These are phyloP conservation scores for Leptomonas pyrrhocoris DNA, from an alignment of 208 protist genomes.

Conservation along the genomic window DNA sequence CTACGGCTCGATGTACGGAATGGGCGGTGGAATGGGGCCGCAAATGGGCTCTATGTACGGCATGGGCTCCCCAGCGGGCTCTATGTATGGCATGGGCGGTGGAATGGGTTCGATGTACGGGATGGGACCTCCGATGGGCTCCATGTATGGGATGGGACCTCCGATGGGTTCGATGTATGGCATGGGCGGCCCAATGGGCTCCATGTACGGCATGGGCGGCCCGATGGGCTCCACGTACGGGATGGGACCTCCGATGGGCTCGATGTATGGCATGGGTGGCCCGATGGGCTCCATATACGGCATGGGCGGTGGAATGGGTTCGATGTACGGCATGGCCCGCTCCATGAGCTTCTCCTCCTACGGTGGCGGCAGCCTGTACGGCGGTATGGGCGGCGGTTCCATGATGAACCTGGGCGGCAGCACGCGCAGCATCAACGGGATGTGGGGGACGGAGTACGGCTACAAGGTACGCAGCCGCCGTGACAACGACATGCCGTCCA, in stretches of 20 bases:
- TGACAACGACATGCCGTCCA: slow-evolving; percentile 17
- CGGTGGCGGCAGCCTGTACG: slow-evolving; percentile 40
- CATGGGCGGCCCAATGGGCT: slow-evolving; percentile 10
- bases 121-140: slow-evolving; percentile 29
- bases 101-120: slow-evolving; percentile 26
- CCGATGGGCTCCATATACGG: slow-evolving; percentile 50
- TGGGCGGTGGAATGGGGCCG: slow-evolving; percentile 9
- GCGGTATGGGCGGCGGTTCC: slow-evolving; percentile 23
- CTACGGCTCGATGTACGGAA: slow-evolving; percentile 24
- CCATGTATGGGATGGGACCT: slow-evolving; percentile 36
- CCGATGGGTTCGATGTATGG: slow-evolving; percentile 31
- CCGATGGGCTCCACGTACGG: slow-evolving; percentile 37
- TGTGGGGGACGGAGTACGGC: slow-evolving; percentile 36
- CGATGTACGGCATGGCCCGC: slow-evolving; percentile 39
- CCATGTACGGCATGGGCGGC: slow-evolving; percentile 26
- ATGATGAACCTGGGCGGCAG: slow-evolving; percentile 11
- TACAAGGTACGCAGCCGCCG: slow-evolving; percentile 25
- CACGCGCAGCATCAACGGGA: slow-evolving; percentile 34
- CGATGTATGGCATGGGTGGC: slow-evolving; percentile 23
- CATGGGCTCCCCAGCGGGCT: slow-evolving; percentile 24
- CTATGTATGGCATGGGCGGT: slow-evolving; percentile 22
- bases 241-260: slow-evolving; percentile 24
- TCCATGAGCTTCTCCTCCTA: slow-evolving; percentile 33
- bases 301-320: slow-evolving; percentile 29
- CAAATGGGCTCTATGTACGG: slow-evolving; percentile 39